Evolutionary conservation across 208 protist genomes (phyloP).

Genomic region (Eutreptiella sp.): DNA sequence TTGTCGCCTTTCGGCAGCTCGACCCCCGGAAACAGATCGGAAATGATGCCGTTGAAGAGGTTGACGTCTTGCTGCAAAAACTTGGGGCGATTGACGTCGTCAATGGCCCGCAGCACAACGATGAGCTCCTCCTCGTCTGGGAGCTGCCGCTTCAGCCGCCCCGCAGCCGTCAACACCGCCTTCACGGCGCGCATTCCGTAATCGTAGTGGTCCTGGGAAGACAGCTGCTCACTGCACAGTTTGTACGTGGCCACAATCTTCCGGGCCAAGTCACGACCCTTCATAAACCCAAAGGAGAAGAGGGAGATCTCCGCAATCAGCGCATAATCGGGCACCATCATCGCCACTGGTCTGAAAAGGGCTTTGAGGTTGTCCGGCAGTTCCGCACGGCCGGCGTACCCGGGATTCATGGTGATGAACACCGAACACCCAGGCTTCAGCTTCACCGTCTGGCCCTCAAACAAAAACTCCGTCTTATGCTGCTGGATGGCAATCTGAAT

Average conservation of each 20-base stretch:
- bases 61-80: conserved; percentile 89
- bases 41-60: conserved; percentile 91
- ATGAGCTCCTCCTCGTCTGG: conserved; percentile 84
- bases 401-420: conserved; percentile 97
- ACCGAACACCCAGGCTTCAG: conserved; percentile 83
- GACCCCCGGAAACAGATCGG: conserved; percentile 85
- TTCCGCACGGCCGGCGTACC: conserved; percentile 92
- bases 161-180: conserved; percentile 83
- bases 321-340: conserved; percentile 96
- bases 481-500: conserved; percentile 86
- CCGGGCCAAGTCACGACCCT: conserved; percentile 76
- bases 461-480: conserved; percentile 75
- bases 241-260: conserved; percentile 93
- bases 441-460: conserved; percentile 79
- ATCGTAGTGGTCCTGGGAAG: conserved; percentile 94
- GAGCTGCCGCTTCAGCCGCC: conserved; percentile 72
- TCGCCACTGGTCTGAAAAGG: conserved; percentile 97
- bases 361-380: conserved; percentile 97
- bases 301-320: conserved; percentile 97
- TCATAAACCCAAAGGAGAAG: conserved; percentile 93
- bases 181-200: conserved; percentile 95
- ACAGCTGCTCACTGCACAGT: conserved; percentile 93
- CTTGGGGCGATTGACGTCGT: conserved; percentile 89
- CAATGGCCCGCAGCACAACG: conserved; percentile 87
- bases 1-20: conserved; percentile 74